phyloP scores from a whole-genome alignment of 345 rosid species.

The Arabis alpina region DNA sequence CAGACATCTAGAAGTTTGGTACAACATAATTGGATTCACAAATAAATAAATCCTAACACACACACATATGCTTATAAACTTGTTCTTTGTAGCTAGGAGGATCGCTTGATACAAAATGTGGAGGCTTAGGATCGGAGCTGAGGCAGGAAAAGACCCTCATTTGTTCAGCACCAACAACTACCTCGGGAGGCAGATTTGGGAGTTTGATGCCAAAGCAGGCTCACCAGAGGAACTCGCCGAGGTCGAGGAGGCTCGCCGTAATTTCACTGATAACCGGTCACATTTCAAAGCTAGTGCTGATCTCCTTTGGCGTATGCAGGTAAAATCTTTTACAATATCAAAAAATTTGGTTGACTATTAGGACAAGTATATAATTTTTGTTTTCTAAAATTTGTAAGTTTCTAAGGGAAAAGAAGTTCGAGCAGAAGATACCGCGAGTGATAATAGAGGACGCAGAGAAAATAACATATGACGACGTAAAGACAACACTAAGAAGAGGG shows the following conservation, averaged over 20 bases:
- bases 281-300: not conserved
- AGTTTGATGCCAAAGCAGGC: slow-evolving; percentile 42
- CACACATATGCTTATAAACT: not conserved
- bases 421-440: slow-evolving; percentile 37
- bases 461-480: slow-evolving; percentile 20
- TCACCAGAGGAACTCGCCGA: slow-evolving; percentile 40
- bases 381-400: not conserved
- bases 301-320: slow-evolving; percentile 39
- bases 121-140: slow-evolving; percentile 42
- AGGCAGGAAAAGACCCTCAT: slow-evolving; percentile 40
- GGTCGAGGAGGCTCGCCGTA: slow-evolving; percentile 24
- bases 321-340: not conserved
- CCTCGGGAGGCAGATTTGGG: slow-evolving; percentile 42
- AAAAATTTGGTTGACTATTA: not conserved
- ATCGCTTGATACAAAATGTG: slow-evolving; percentile 34
- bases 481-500: slow-evolving; percentile 35
- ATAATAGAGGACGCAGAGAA: slow-evolving; percentile 24
- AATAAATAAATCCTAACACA: no score
- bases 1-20: no score
- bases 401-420: slow-evolving; percentile 32
- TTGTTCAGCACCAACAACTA: slow-evolving; percentile 43
- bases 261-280: slow-evolving; percentile 5
- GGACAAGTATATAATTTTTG: not conserved
- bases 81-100: not conserved
- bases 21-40: no score